Percentiles rank a stretch among this genome's conserved stretches.
Conservation (phyloP, 306 rosid species). For the Leucaena leucocephala region DNA sequence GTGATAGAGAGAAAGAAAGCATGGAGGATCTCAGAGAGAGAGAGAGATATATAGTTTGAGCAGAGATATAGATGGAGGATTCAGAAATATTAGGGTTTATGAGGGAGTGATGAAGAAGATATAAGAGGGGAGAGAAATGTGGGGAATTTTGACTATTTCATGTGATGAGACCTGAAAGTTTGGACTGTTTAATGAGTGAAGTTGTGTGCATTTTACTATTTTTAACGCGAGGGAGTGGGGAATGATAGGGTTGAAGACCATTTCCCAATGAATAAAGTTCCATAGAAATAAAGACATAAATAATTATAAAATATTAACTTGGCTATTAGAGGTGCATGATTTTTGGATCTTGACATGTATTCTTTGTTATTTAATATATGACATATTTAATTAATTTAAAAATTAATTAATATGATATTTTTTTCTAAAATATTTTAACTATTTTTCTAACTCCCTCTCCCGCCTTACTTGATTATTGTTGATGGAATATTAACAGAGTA, state of each 20-base stretch:
- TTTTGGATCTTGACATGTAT: no score
- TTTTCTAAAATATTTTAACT: no score
- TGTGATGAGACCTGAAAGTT: background rate
- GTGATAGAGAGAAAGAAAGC: slow-evolving; percentile 42
- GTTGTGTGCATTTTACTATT: background rate
- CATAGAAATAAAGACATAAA: background rate
- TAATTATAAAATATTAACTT: background rate
- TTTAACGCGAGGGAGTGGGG: background rate
- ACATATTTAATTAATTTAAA: no score
- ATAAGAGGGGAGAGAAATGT: background rate
- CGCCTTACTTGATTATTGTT: no score
- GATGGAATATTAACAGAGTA: no score
- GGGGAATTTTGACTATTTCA: background rate
- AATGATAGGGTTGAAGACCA: background rate
- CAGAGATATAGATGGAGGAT: background rate
- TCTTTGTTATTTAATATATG: no score
- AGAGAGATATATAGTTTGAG: background rate
- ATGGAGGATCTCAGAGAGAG: slow-evolving; percentile 36
- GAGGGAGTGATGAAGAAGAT: background rate
- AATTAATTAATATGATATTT: no score
- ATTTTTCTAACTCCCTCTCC: no score
- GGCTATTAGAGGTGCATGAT: no score
- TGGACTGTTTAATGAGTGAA: background rate
- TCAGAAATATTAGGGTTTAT: background rate
- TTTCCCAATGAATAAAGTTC: background rate